These are phyloP conservation scores for Trichoderma asperelloides DNA, from an alignment of 495 filamentous ascomycete species.

Conservation along the genomic window DNA sequence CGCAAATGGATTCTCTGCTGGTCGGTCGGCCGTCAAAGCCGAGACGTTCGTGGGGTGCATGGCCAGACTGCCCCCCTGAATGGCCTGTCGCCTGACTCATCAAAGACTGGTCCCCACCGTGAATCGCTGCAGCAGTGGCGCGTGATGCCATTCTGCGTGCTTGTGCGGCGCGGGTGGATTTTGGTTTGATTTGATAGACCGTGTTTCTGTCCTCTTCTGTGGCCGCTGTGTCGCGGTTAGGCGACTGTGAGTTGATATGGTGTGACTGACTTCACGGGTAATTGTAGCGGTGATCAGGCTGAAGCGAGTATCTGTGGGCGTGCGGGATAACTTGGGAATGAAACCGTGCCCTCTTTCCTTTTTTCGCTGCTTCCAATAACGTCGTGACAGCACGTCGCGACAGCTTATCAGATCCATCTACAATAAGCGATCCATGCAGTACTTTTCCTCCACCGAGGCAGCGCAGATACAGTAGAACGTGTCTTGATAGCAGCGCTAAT, in stretches of 20 bases:
- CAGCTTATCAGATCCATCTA: too few relatives aligned
- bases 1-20: not conserved
- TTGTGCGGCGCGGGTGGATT: not conserved
- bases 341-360: too few relatives aligned
- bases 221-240: not conserved
- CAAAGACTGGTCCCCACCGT: not conserved
- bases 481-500: not conserved
- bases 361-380: too few relatives aligned
- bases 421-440: not conserved
- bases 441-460: not conserved
- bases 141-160: slow-evolving; percentile 5
- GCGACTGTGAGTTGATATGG: not conserved
- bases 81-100: slow-evolving; percentile 8
- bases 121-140: slow-evolving; percentile 1
- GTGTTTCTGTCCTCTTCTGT: not conserved
- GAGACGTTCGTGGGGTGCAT: slow-evolving; percentile 8
- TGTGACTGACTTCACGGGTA: not conserved
- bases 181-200: not conserved
- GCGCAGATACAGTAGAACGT: not conserved
- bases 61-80: not conserved
- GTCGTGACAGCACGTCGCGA: too few relatives aligned
- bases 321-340: too few relatives aligned
- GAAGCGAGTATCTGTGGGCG: too few relatives aligned
- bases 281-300: too few relatives aligned
- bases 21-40: not conserved